phyloP scores from a whole-genome alignment of 352 stramenopile genomes.

The Phytophthora parvispora region DNA sequence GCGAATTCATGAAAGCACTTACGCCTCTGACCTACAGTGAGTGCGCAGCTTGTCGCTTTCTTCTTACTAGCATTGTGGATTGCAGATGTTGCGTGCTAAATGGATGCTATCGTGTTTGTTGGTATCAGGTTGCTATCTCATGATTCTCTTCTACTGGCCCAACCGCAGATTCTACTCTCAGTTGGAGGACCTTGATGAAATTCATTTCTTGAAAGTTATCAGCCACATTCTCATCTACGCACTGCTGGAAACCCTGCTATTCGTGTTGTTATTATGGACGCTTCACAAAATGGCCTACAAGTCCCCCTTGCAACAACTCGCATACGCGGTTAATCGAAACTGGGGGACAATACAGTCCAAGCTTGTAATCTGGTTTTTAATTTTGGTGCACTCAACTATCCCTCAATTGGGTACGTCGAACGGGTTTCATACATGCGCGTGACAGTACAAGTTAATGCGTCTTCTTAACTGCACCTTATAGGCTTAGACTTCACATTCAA shows the following conservation, averaged over 20 bases:
- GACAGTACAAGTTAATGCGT: too few species aligned
- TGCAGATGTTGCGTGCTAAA: too few species aligned
- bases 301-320: constrained; percentile 28
- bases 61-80: too few species aligned
- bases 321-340: constrained; percentile 20
- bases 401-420: constrained; percentile 24
- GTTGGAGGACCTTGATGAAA: constrained; percentile 14
- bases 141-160: constrained; percentile 31
- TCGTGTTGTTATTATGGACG: constrained; percentile 2
- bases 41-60: too few species aligned
- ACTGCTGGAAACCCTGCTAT: constrained; percentile 19
- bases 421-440: background rate
- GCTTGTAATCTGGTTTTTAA: constrained; percentile 27
- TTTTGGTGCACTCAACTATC: constrained; percentile 28
- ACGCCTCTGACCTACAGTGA: constrained; percentile 40
- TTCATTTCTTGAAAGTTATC: constrained; percentile 3
- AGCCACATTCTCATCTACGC: constrained; percentile 16
- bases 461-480: background rate
- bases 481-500: background rate
- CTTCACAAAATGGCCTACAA: constrained; percentile 26
- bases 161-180: constrained; percentile 39
- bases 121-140: constrained; percentile 31
- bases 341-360: constrained; percentile 27
- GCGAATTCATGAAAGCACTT: constrained; percentile 44
- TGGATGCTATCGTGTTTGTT: background rate